A percentile compares a stretch with the other conserved stretches of the same genome.
phyloP scores from a whole-genome alignment of 495 filamentous ascomycete genomes.

The Penicillium desertorum region DNA sequence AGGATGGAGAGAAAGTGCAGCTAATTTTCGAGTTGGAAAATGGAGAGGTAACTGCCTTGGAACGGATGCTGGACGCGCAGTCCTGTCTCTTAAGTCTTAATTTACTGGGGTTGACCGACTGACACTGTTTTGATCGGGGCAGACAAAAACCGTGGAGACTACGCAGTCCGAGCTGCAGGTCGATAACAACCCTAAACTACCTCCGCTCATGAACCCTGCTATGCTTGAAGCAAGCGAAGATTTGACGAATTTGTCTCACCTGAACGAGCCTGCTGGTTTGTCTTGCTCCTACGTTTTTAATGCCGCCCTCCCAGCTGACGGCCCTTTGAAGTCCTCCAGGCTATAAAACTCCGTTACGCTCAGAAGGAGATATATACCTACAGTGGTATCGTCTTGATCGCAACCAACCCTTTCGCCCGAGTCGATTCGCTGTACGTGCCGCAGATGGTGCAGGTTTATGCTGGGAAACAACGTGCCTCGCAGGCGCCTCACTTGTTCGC shows the following conservation, averaged over 20 bases:
- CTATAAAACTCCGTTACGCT: constrained; percentile 94
- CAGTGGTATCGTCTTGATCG: constrained; percentile 97
- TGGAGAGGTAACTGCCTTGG: constrained; percentile 75
- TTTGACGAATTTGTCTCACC: constrained; percentile 92
- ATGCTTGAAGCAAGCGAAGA: constrained; percentile 99
- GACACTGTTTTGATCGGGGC: constrained; percentile 17
- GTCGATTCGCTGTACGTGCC: constrained; percentile 98
- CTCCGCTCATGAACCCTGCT: constrained; percentile 95
- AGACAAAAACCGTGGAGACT: constrained; percentile 81
- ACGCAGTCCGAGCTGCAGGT: constrained; percentile 76
- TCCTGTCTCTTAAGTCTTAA: background rate
- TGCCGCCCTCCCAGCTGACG: constrained; percentile 34
- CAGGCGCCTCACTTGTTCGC: constrained; percentile 98
- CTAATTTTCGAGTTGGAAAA: constrained; percentile 85
- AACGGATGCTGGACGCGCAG: background rate
- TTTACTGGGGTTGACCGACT: constrained; percentile 13
- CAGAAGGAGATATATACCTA: constrained; percentile 99
- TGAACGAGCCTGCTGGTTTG: constrained; percentile 97
- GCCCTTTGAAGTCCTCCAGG: constrained; percentile 75
- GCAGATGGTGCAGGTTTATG: constrained; percentile 99
- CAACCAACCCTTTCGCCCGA: constrained; percentile 95
- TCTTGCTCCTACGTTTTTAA: constrained; percentile 1
- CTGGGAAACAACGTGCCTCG: constrained; percentile 92
- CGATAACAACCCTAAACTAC: constrained; percentile 67
- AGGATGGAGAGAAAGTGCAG: constrained; percentile 80